Percentiles rank a stretch among this genome's conserved stretches.
These are phyloP conservation scores for Suhomyces atakaporum DNA, from an alignment of 1,139 yeast species.

Conservation along the genomic window DNA sequence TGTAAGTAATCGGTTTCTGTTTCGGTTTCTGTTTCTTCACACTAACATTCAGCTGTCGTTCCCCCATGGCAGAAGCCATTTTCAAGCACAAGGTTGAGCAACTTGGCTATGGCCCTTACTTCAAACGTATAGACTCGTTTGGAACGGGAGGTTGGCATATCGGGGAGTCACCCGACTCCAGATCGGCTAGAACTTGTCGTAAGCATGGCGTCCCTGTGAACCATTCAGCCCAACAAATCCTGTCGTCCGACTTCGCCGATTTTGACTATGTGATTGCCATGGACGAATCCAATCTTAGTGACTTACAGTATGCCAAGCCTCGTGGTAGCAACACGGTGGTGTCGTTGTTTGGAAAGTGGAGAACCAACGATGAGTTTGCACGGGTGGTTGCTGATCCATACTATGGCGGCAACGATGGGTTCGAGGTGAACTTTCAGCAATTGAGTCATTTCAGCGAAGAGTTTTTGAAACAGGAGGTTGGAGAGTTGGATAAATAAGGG, in stretches of 20 bases:
- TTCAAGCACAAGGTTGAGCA: slow-evolving; percentile 65
- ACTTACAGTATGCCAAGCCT: slow-evolving; percentile 64
- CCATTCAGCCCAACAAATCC: slow-evolving; percentile 76
- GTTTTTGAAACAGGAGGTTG: slow-evolving; percentile 55
- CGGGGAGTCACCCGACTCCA: slow-evolving; percentile 78
- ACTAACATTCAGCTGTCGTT: slow-evolving; percentile 63
- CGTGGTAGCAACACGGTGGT: slow-evolving; percentile 51
- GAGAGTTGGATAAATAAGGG: slow-evolving; percentile 12
- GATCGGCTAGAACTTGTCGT: slow-evolving; percentile 70
- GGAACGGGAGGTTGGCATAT: slow-evolving; percentile 86
- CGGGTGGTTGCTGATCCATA: slow-evolving; percentile 84
- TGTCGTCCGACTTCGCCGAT: slow-evolving; percentile 54
- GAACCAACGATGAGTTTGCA: slow-evolving; percentile 49
- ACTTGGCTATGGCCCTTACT: slow-evolving; percentile 38
- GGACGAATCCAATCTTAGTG: slow-evolving; percentile 70
- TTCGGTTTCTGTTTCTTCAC: too few relatives aligned
- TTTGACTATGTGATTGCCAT: slow-evolving; percentile 87
- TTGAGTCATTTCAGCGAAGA: slow-evolving; percentile 70
- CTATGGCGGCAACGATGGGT: slow-evolving; percentile 84
- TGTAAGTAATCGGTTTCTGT: slow-evolving; percentile 46
- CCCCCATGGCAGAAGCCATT: slow-evolving; percentile 98
- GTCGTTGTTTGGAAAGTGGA: slow-evolving; percentile 76
- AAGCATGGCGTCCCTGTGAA: slow-evolving; percentile 72
- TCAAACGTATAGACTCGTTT: slow-evolving; percentile 73
- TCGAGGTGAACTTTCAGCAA: slow-evolving; percentile 76